A percentile compares a stretch with the other conserved stretches of the same genome.
Conservation (phyloP, 1,139 yeast species). For the Casaregolazyma lundiana region DNA sequence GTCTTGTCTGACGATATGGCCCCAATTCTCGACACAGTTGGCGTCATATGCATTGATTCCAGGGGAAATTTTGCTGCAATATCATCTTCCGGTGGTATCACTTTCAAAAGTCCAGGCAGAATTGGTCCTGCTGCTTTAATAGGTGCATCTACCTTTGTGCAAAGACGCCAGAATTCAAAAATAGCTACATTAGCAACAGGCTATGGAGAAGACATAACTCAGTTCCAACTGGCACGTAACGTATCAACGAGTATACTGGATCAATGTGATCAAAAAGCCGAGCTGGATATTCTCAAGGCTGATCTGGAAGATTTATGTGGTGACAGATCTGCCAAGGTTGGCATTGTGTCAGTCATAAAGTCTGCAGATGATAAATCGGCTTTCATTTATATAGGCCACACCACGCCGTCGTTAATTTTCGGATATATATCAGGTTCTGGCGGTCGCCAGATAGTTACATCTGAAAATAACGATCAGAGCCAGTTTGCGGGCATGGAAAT, state of each 20-base stretch:
- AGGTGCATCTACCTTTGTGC: slow-evolving; percentile 31
- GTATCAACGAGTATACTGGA: background rate
- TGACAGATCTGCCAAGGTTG: background rate
- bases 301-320: background rate
- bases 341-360: background rate
- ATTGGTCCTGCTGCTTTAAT: slow-evolving; percentile 40
- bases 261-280: background rate
- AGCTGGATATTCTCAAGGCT: background rate
- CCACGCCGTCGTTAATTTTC: slow-evolving; percentile 5
- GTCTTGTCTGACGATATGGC: background rate
- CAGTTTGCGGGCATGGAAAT: slow-evolving; percentile 5
- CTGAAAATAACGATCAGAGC: background rate
- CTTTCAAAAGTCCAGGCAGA: slow-evolving; percentile 36
- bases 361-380: background rate
- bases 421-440: slow-evolving; percentile 1
- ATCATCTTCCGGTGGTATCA: slow-evolving; percentile 39
- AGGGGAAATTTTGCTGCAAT: slow-evolving; percentile 28
- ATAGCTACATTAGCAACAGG: slow-evolving; percentile 31
- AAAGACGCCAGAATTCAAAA: background rate
- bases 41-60: slow-evolving; percentile 33
- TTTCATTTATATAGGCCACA: slow-evolving; percentile 1
- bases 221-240: slow-evolving; percentile 24
- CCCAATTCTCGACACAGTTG: slow-evolving; percentile 34
- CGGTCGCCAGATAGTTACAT: background rate
- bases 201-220: slow-evolving; percentile 36